Conservation (phyloP, 2,329 filamentous ascomycete genomes). For the Penicillium crustosum region DNA sequence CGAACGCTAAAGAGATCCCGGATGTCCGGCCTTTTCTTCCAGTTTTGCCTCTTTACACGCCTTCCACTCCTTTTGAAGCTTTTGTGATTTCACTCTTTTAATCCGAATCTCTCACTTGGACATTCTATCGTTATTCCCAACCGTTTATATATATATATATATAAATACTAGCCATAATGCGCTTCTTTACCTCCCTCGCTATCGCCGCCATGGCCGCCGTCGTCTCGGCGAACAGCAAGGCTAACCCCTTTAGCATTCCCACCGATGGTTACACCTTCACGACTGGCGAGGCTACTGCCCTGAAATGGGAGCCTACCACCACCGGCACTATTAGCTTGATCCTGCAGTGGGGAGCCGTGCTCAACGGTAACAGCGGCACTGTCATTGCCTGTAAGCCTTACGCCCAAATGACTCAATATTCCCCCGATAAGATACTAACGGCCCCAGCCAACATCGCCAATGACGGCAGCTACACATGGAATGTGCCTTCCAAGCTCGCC, state of each 20-base stretch:
- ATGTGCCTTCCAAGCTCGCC: constrained; percentile 42
- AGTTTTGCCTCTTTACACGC: constrained; percentile 2
- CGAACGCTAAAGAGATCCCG: neutral
- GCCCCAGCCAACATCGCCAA: constrained; percentile 49
- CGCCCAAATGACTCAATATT: neutral
- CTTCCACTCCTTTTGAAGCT: constrained; percentile 8
- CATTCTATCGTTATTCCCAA: neutral
- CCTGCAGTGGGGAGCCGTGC: constrained; percentile 47
- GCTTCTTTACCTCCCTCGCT: constrained; percentile 44
- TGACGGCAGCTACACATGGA: constrained; percentile 52
- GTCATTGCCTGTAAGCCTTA: constrained; percentile 45
- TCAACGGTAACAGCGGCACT: constrained; percentile 43
- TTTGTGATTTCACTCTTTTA: constrained; percentile 9
- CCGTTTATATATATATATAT: constrained; percentile 1
- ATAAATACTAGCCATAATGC: constrained; percentile 41
- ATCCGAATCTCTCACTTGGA: constrained; percentile 8
- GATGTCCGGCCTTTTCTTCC: constrained; percentile 1
- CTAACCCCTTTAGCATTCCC: constrained; percentile 53
- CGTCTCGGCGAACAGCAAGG: constrained; percentile 40
- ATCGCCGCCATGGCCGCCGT: constrained; percentile 48
- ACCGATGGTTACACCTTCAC: constrained; percentile 44
- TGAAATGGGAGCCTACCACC: constrained; percentile 54
- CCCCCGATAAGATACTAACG: neutral
- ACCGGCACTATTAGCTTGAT: constrained; percentile 53
- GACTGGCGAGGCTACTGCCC: constrained; percentile 47